Base-by-base conservation (phyloP, 2,329 filamentous ascomycete genomes). In the Penicillium sp. region DNA sequence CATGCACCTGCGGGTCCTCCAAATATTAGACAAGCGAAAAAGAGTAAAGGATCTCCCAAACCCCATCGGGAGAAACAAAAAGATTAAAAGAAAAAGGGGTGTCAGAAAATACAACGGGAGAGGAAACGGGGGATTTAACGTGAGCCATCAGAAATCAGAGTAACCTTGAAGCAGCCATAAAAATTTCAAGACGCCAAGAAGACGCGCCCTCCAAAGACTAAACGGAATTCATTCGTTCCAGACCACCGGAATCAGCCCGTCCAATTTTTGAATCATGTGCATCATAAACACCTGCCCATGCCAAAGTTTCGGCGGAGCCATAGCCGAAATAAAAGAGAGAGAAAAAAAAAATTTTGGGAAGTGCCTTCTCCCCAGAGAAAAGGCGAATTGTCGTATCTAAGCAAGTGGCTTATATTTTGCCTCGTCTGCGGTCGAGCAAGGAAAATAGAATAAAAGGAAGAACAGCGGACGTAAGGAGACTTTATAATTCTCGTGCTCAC, bases 261-360 rank as follows among this genome's bases (percentile, higher is more conserved):
- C 65, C 68, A 60, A 64, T 69, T 73, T 74, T 72, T 68, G 60
- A 65, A 64, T 73, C 71, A 66, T 73, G 71, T 68, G 69, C 66
- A 74, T 74, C 71, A 68, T 74, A 62, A 74, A 72, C 71, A 74
- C 71, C 72, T 68, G 67, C 60, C 71, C 69, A 74, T 74, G 72
- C 71, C 72, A 65, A 57, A 68, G 61, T 58, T 59, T 64, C 65
- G 62, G 54, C 56, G 53, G 59, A 59, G 62, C 56, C 57, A 62
- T 57, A 64, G 65, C 65, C 65, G 63, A 63, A 62, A 62, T 56
- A 55, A 54, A 62, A 61, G 61, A 60, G 59, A 60, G 50, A 55
- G 24, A 35, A 3, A 49, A 29, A 42, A 27, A 21, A 51, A 21
- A 51, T 53, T 47, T 49, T 49, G 53, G 50, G 48, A 48, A 47